Percentiles rank a stretch among this genome's conserved stretches.
Conservation (phyloP, 768 basidiomycete genomes). For the Suillus lakei region DNA sequence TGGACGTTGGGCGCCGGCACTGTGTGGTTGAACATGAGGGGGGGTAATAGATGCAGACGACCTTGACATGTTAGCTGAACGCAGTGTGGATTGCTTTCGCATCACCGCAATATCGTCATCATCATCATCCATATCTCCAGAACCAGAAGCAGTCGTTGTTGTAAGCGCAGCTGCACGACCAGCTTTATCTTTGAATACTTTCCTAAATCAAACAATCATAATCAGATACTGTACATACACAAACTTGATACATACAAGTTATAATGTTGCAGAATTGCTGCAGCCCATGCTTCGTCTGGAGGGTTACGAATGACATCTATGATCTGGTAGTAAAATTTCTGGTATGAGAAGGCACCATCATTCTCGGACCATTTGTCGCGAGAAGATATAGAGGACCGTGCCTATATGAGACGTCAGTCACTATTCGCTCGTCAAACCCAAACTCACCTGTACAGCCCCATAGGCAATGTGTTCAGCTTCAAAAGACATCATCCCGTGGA, state of each 20-base stretch:
- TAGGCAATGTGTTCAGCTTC: slow-evolving; percentile 12
- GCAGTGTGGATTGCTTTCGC: background rate
- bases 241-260: slow-evolving; percentile 4
- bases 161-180: background rate
- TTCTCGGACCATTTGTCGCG: slow-evolving; percentile 5
- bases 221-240: background rate
- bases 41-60: background rate
- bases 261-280: background rate
- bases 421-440: background rate
- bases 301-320: slow-evolving; percentile 3
- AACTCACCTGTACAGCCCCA: slow-evolving; percentile 6
- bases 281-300: background rate
- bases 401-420: background rate
- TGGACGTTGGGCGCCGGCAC: no score
- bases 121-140: background rate
- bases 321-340: slow-evolving; percentile 7
- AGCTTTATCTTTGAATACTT: background rate
- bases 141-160: background rate
- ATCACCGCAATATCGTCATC: background rate
- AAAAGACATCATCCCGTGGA: no score
- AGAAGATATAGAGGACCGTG: slow-evolving; percentile 6
- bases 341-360: slow-evolving; percentile 11
- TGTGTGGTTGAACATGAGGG: background rate
- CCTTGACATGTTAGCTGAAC: background rate
- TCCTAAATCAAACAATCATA: background rate